Conservation (phyloP, 139 green algal genomes). For the Limnomonas spitsbergensis region DNA sequence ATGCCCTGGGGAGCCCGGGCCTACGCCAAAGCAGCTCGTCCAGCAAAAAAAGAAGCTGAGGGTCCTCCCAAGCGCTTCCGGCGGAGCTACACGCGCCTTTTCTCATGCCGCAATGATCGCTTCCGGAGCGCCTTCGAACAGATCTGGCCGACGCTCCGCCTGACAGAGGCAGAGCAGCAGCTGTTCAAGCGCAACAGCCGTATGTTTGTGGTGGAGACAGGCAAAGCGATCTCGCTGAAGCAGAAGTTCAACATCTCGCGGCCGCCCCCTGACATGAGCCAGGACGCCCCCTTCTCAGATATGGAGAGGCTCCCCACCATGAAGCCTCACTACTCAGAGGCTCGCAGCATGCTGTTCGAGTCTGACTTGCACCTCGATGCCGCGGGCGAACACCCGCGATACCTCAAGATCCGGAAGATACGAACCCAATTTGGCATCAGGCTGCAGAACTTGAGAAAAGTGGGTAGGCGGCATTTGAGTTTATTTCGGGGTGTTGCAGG, state of each 20-base stretch:
- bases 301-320: not conserved
- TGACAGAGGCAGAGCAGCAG: constrained; percentile 26
- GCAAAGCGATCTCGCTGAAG: constrained; percentile 20
- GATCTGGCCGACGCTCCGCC: constrained; percentile 42
- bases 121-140: constrained; percentile 36
- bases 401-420: constrained; percentile 34
- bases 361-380: constrained; percentile 43
- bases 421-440: constrained; percentile 24
- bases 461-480: not conserved
- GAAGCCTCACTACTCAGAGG: constrained; percentile 13
- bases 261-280: not conserved
- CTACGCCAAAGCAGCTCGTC: constrained; percentile 11
- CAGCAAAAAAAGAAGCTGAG: not conserved
- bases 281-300: not conserved
- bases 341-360: constrained; percentile 32
- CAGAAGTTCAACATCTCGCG: constrained; percentile 33
- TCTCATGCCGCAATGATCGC: constrained; percentile 33
- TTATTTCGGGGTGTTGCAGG: no score
- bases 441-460: constrained; percentile 42
- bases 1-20: no score
- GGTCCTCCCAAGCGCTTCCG: constrained; percentile 12
- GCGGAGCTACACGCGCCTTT: constrained; percentile 25
- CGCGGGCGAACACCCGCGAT: constrained; percentile 39
- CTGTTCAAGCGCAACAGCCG: constrained; percentile 37
- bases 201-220: constrained; percentile 35